These are phyloP conservation scores for Colletotrichum sp. DNA, from an alignment of 2,329 filamentous ascomycete species.

Conservation along the genomic window DNA sequence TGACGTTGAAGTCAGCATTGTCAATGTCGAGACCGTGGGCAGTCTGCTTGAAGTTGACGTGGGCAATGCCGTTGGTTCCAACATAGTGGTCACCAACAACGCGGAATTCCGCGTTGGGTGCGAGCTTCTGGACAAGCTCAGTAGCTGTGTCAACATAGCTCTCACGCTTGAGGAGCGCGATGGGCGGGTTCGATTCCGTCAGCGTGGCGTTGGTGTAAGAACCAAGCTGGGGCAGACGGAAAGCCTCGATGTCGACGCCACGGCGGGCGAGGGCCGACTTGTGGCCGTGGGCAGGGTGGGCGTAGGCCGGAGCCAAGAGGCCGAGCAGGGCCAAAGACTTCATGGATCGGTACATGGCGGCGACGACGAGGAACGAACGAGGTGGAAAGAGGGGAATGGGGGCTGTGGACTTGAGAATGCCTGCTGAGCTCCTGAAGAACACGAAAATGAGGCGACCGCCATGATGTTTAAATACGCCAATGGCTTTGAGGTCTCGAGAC, in stretches of 20 bases:
- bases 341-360: constrained; percentile 26
- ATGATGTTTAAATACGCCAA: neutral
- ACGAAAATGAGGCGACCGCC: neutral
- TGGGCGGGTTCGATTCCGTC: constrained; percentile 25
- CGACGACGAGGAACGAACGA: neutral
- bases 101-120: constrained; percentile 44
- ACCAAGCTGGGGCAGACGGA: constrained; percentile 33
- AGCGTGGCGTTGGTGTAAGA: constrained; percentile 34
- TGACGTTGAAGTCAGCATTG: constrained; percentile 60
- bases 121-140: constrained; percentile 37
- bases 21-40: constrained; percentile 57
- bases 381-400: neutral
- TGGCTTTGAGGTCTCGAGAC: neutral
- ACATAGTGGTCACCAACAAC: constrained; percentile 52
- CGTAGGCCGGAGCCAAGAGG: constrained; percentile 36
- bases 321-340: constrained; percentile 37
- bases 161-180: constrained; percentile 33
- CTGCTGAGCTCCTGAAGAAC: neutral
- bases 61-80: constrained; percentile 53
- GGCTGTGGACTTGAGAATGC: neutral
- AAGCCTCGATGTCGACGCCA: constrained; percentile 36
- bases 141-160: constrained; percentile 43
- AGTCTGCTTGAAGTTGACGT: constrained; percentile 62
- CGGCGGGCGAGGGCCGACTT: constrained; percentile 28
- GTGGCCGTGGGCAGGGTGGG: constrained; percentile 32